phyloP scores from a whole-genome alignment of 495 filamentous ascomycete genomes.

The Aspergillus cavernicola region DNA sequence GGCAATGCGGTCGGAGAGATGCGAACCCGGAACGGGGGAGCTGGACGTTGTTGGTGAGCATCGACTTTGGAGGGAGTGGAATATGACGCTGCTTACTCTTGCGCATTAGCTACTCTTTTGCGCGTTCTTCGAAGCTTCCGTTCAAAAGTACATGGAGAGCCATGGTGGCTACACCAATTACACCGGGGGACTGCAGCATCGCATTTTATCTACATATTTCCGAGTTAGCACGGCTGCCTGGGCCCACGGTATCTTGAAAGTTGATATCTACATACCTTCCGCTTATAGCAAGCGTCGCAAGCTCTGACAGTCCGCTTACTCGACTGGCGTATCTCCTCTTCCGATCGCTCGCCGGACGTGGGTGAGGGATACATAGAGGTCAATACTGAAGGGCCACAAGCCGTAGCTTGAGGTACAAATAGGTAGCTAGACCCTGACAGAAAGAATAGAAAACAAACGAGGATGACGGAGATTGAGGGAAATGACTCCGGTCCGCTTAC shows the following conservation, averaged over 20 bases:
- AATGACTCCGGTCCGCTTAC: not conserved
- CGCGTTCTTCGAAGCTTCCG: constrained; percentile 34
- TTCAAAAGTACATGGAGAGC: constrained; percentile 46
- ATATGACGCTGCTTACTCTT: constrained; percentile 16
- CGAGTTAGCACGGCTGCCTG: not conserved
- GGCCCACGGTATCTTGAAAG: not conserved
- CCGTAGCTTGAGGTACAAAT: not conserved
- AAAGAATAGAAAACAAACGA: not conserved
- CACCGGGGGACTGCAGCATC: constrained; percentile 41
- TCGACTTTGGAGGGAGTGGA: not conserved
- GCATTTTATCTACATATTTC: constrained; percentile 46
- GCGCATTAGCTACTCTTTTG: constrained; percentile 23
- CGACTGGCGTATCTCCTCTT: constrained; percentile 12
- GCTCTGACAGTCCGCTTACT: constrained; percentile 38
- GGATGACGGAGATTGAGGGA: not conserved
- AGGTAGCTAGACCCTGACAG: not conserved
- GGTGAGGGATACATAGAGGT: constrained; percentile 23
- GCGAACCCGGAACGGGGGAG: constrained; percentile 17
- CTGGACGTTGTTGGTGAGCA: not conserved
- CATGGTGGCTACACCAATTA: constrained; percentile 53
- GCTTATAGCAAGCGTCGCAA: constrained; percentile 48
- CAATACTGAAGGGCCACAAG: not conserved
- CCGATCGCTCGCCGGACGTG: constrained; percentile 15
- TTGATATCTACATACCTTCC: constrained; percentile 31
- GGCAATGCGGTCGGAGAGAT: constrained; percentile 37